Evolutionary conservation across 352 stramenopile species (phyloP), one percentile per base, ranked within the genome.

Genomic region (Pythium aristosporum): DNA sequence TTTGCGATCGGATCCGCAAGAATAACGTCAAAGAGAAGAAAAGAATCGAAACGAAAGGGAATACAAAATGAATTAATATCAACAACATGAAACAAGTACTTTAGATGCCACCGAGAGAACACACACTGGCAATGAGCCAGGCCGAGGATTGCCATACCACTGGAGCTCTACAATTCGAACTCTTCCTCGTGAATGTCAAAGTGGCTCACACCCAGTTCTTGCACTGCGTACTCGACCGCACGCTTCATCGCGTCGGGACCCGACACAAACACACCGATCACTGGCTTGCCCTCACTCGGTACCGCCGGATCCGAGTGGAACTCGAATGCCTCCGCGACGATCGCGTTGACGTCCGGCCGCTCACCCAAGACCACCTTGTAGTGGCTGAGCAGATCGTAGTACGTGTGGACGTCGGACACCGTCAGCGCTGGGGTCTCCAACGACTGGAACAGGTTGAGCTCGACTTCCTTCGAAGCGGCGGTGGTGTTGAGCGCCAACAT

Each of bases 241-340:
- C 51, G 39, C 50, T 74, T 71, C 23, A 74, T 49, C 1, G 57
- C 54, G 44, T 63, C 51, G 1, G 62, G 67, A 32, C 67, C 61
- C 8, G 62, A 74, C 18, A 74, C 54, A 43, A 74, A 69, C 15
- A 67, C 57, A 21, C 67, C 64, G 46, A 70, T 46, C 32, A 65
- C 44, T 2, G 56, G 39, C 42, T 65, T 61, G 2, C 48, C 56
- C 9, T 41, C 15, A 43, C 44, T 54, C 51, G 4, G 5, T 20
- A 60, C 30, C 10, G 34, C 20, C 36, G 8, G 10, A 21, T 56
- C 28, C 43, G 5, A 5, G 52, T 67, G 61, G 61, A 53, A 57
- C 12, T 28, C 61, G 21, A 48, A 55, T 4, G 37, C 20, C 2
- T 56, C 25, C 0, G 34, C 37, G 7, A 68, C 18, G 12, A 63